Base-by-base conservation (phyloP, 805 yeast genomes). In the Clavispora vitiphila region DNA sequence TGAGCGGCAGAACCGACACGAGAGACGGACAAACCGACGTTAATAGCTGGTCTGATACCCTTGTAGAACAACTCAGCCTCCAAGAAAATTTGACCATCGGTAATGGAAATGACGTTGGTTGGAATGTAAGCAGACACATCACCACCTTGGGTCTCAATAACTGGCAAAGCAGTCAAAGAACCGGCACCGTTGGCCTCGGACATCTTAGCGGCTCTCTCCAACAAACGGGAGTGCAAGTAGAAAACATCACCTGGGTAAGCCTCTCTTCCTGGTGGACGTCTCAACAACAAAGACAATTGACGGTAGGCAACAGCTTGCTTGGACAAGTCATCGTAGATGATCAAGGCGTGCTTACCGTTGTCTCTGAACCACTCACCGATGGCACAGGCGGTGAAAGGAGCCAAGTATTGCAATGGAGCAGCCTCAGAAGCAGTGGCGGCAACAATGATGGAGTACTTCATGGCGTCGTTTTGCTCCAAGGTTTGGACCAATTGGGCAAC, bases 341-440 rank as follows among this genome's bases (percentile, higher is more conserved):
- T 93, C 77, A 91, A 78, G 61, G 98, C 95, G 76, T 93, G 98
- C 72, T 75, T 86, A 70, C 96, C 96, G 75, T 91, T 93, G 81
- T 93, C 99, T 83, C 99, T 88, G 95, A 93, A 93, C 99, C 99
- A 93, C 80, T 93, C 99, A 79, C 98, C 96, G 71, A 93, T 90
- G 65, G 99, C 96, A 71, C 96, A 85, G 58, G 90, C 99, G 61
- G 99, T 88, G 96, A 93, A 93, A 72, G 99, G 99, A 79, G 99
- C 98, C 71, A 93, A 77, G 81, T 89, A 93, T 81, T 93, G 99
- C 74, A 93, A 81, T 72, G 99, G 99, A 72, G 99, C 99, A 61
- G 99, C 99, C 81, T 93, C 99, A 52, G 99, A 93, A 59, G 99
- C 99, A 63, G 99, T 93, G 62, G 99, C 99, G 50, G 99, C 97